Base-by-base conservation (phyloP, 2,329 filamentous ascomycete species). In the Teratosphaeria epicoccoides region DNA sequence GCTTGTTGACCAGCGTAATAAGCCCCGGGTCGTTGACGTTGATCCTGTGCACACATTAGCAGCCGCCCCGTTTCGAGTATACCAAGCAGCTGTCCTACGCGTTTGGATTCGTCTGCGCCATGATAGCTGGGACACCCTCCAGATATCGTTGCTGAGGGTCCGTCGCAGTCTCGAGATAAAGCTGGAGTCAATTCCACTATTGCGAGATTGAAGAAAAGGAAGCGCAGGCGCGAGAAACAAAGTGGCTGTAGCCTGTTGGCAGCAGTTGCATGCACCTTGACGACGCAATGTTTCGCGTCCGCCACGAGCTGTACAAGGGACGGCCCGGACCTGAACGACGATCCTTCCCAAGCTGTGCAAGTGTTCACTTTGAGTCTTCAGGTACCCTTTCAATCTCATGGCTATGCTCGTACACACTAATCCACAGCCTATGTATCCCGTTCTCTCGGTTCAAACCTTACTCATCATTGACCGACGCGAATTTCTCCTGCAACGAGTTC, bases 401-500 rank as follows among this genome's bases (percentile, higher is more conserved):
- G n/a, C n/a, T n/a, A n/a, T n/a, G n/a, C n/a, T n/a, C n/a, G n/a
- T n/a, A n/a, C n/a, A n/a, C n/a, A n/a, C n/a, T n/a, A n/a, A 7
- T 28, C 6, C 26, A 28, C 26, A 10, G 6, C 6, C 26, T 28
- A 6, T 28, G 12, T 3, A 28, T 28, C 26, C 12, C 26, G 12
- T 28, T 37, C 29, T 37, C 29, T 37, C 11, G 29, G 11, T 37
- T n/a, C n/a, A n/a, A n/a, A 9, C 53, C 63, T 66, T 89, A 98
- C 80, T 97, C 91, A 72, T 98, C 93, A 69, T 88, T 82, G 55
- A 98, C 91, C 37, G 89, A 84, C 47, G 93, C 93, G 74, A 98
- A 98, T 76, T 95, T 95, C 75, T 98, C 93, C 62, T 86, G 84
- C 89, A 98, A 91, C 63, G 82, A 78, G 74, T 95, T 88, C 63